Evolutionary conservation across 805 yeast species (phyloP).

Genomic region (Candida succiphila): DNA sequence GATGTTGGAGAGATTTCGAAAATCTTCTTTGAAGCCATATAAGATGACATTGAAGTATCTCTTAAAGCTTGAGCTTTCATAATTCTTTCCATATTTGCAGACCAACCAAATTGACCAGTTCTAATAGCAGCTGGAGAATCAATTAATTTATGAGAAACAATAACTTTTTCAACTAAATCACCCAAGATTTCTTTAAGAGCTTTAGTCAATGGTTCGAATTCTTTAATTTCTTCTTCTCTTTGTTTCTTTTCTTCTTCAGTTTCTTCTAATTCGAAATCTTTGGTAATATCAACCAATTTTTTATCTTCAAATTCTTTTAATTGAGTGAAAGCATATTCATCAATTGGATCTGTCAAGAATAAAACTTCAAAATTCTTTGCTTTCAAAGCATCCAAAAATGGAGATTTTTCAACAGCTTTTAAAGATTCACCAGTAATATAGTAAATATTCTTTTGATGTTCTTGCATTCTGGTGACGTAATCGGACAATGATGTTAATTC

Average conservation of each 20-base stretch:
- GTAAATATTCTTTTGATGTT: slow-evolving; percentile 99
- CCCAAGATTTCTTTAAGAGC: slow-evolving; percentile 96
- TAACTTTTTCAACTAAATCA: slow-evolving; percentile 98
- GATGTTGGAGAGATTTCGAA: slow-evolving; percentile 98
- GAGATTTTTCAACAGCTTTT: slow-evolving; percentile 97
- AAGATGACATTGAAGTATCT: slow-evolving; percentile 96
- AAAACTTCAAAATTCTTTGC: slow-evolving; percentile 98
- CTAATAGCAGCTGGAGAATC: slow-evolving; percentile 99
- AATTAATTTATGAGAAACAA: slow-evolving; percentile 92
- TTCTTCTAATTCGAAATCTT: slow-evolving; percentile 98
- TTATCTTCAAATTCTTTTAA: slow-evolving; percentile 99
- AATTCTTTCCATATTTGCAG: slow-evolving; percentile 99
- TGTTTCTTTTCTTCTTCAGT: slow-evolving; percentile 93
- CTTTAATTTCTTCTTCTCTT: slow-evolving; percentile 90
- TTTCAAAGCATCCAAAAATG: slow-evolving; percentile 97
- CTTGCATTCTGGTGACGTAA: slow-evolving; percentile 99
- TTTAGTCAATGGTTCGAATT: slow-evolving; percentile 87
- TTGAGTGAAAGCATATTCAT: slow-evolving; percentile 98
- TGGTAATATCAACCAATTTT: slow-evolving; percentile 97
- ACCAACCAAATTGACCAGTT: slow-evolving; percentile 99
- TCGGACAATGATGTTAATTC: slow-evolving; percentile 92
- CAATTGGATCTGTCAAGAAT: slow-evolving; percentile 98
- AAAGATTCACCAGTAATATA: slow-evolving; percentile 98
- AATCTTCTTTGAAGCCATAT: slow-evolving; percentile 99
- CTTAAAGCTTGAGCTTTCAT: slow-evolving; percentile 99